A percentile compares a stretch with the other conserved stretches of the same genome.
phyloP scores from a whole-genome alignment of 73 alveolate species.

The Paramecium tetraurelia region DNA sequence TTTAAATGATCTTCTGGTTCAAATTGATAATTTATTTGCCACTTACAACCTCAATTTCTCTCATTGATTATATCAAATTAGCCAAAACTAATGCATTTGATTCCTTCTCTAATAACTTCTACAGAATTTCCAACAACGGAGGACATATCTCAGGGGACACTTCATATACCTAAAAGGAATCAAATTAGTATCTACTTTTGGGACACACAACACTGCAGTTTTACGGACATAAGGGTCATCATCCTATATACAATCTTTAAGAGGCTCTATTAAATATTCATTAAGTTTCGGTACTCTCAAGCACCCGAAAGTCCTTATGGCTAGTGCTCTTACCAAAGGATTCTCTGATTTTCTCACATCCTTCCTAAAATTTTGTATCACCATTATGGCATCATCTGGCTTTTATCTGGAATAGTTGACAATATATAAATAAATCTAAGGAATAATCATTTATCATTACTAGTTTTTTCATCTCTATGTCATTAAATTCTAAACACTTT shows the following conservation, averaged over 20 bases:
- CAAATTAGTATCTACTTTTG: constrained; percentile 55
- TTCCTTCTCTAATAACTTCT: neutral
- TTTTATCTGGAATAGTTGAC: constrained; percentile 53
- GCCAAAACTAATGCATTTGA: constrained; percentile 30
- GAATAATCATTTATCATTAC: neutral
- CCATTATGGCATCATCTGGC: constrained; percentile 65
- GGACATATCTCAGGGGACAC: constrained; percentile 58
- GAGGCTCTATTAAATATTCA: constrained; percentile 55
- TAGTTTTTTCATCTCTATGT: constrained; percentile 56
- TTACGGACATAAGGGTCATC: constrained; percentile 83
- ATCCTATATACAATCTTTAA: constrained; percentile 77
- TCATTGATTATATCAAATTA: neutral
- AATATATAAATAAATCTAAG: constrained; percentile 45
- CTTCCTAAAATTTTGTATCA: constrained; percentile 39
- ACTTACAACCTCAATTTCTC: constrained; percentile 54
- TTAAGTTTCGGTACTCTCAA: constrained; percentile 55
- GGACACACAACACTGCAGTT: constrained; percentile 81
- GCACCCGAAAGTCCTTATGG: constrained; percentile 57
- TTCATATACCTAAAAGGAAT: constrained; percentile 66
- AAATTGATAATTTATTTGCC: constrained; percentile 67
- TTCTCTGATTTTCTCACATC: constrained; percentile 55
- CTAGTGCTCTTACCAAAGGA: constrained; percentile 62
- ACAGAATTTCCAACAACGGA: neutral
- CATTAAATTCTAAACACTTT: constrained; percentile 56
- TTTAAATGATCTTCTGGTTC: constrained; percentile 66